Base-by-base conservation (phyloP, 176 grass and related monocot genomes). In the Hsuehochloa calcarea region DNA sequence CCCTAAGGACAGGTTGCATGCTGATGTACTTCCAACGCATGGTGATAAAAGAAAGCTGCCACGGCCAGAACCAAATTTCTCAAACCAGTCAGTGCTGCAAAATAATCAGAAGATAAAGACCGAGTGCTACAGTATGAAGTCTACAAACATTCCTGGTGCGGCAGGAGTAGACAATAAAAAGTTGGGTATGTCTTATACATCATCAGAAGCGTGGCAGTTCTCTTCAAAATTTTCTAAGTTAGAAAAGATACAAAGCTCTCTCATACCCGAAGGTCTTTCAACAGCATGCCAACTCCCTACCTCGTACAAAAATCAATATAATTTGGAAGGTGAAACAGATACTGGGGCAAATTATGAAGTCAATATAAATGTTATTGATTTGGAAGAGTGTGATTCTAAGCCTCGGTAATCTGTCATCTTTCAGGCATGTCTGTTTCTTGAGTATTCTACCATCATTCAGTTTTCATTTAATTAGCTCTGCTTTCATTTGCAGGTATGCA, bases 41-140 rank as follows among this genome's bases (percentile, higher is more conserved):
- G 66, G 70, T 81, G 86, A 84, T 65, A 90, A 89, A 89, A 81
- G 75, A 86, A 86, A 60, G 56, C 51, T 90, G 59, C 87, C 75
- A 43, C 80, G 62, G 70, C 23, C 85, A 70, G 75, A 94, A 54
- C 62, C 79, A 81, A 86, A 62, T 61, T 70, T 81, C 66, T 92
- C 76, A 59, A 82, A 86, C 70, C 83, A 88, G 46, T 60, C 72
- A 77, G 39, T 79, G 65, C 74, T 31, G 63, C 58, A 76, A 63
- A 84, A 86, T 49, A 91, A 86, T 70, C 72, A 89, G 81, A 93
- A 82, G 65, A 65, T 49, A 46, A 93, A 89, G 72, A 90, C 37
- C 23, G 72, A 82, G 40, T 35, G 27, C 25, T 54, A 66, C 45
- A 81, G 59, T 73, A 37, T 13, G 25, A 77, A 77, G 50, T 76